These are phyloP conservation scores for Aspergillus pseudotamarii DNA, from an alignment of 2,329 filamentous ascomycete species.

Conservation along the genomic window DNA sequence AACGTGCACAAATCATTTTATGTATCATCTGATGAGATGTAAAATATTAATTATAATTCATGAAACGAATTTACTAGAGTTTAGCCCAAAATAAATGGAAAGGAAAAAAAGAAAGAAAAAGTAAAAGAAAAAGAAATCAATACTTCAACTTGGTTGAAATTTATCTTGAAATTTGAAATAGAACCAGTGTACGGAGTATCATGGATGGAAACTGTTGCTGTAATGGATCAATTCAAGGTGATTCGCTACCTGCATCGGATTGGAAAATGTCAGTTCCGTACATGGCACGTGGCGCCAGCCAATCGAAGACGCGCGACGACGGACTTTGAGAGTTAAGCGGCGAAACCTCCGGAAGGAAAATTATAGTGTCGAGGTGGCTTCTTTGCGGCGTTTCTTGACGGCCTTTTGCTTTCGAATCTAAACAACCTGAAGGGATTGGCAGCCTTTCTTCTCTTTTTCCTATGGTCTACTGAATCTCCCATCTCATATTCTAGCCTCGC, in stretches of 20 bases:
- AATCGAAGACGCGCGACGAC: conserved; percentile 19
- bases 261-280: conserved; percentile 23
- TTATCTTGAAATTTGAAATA: background rate
- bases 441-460: conserved; percentile 17
- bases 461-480: conserved; percentile 29
- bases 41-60: conserved; percentile 3
- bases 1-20: conserved; percentile 40
- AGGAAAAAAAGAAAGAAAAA: background rate
- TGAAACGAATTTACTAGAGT: background rate
- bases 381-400: conserved; percentile 15
- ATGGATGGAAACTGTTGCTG: too few relatives aligned
- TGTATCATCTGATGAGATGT: conserved; percentile 31
- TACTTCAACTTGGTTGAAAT: background rate
- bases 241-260: background rate
- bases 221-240: background rate
- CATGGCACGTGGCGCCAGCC: conserved; percentile 23
- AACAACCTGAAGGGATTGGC: background rate
- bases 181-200: background rate
- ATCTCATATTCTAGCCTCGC: conserved; percentile 13
- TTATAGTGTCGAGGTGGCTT: conserved; percentile 33
- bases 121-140: background rate
- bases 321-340: conserved; percentile 21
- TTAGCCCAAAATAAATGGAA: background rate
- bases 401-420: conserved; percentile 3
- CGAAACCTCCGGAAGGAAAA: conserved; percentile 27